phyloP scores from a whole-genome alignment of 2,329 filamentous ascomycete species.

The Aspergillus amoenus region DNA sequence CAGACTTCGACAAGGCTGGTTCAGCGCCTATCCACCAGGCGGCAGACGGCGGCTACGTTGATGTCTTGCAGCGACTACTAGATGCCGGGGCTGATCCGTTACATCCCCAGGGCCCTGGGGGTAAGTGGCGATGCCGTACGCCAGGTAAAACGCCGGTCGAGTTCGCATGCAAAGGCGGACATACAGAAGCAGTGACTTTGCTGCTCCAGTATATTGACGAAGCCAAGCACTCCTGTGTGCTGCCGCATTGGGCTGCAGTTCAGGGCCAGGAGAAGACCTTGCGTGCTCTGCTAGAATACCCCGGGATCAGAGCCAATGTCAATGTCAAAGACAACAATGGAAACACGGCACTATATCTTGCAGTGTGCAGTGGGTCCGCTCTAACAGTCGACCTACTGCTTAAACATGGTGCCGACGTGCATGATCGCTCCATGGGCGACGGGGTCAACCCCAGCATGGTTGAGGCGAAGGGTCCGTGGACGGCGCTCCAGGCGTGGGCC shows the following conservation, averaged over 20 bases:
- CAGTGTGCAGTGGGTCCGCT: not conserved
- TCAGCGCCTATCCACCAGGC: slow-evolving; percentile 6
- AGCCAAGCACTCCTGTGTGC: not conserved
- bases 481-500: slow-evolving; percentile 8
- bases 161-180: not conserved
- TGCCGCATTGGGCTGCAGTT: not conserved
- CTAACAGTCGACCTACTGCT: not conserved
- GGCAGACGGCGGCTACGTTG: not conserved
- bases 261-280: not conserved
- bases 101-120: not conserved
- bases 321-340: not conserved
- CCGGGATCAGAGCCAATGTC: not conserved
- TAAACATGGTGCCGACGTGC: not conserved
- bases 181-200: not conserved
- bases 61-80: not conserved
- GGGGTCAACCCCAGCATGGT: not conserved
- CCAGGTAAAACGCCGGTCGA: not conserved
- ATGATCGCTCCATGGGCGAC: not conserved
- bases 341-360: not conserved
- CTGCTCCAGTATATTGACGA: not conserved
- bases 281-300: not conserved
- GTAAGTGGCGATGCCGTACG: not conserved
- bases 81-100: not conserved
- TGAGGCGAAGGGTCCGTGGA: not conserved
- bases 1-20: not conserved